Percentiles rank a stretch among this genome's conserved stretches.
These are phyloP conservation scores for Rhodotorula diobovata DNA, from an alignment of 768 basidiomycete species.

Conservation along the genomic window DNA sequence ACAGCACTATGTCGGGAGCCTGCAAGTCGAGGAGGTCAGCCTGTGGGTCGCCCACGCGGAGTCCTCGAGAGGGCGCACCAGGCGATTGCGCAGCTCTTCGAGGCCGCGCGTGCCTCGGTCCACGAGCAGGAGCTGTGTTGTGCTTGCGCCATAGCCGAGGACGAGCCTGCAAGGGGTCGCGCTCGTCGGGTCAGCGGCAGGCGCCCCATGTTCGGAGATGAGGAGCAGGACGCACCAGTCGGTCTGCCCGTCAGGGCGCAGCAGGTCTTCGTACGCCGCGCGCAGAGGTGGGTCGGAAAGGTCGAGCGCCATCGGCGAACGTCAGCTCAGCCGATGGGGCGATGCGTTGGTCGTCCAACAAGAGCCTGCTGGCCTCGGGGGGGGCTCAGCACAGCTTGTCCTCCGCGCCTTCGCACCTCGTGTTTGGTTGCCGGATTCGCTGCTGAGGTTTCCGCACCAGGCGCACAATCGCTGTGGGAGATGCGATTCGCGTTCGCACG, in stretches of 20 bases:
- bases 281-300: not conserved
- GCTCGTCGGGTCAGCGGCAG: not conserved
- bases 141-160: not conserved
- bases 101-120: not conserved
- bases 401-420: no score
- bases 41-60: no score
- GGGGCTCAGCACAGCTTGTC: no score
- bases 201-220: not conserved
- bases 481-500: no score
- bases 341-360: no score
- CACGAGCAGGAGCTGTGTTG: not conserved
- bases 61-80: not conserved
- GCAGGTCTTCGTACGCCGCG: not conserved
- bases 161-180: slow-evolving; percentile 4
- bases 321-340: no score
- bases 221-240: slow-evolving; percentile 10
- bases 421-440: no score
- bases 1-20: slow-evolving; percentile 1
- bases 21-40: not conserved
- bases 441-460: no score
- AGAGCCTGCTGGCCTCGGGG: no score
- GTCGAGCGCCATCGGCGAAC: not conserved
- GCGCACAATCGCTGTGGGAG: no score
- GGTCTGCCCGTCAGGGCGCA: not conserved
- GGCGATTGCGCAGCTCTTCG: not conserved